Evolutionary conservation across 2,329 filamentous ascomycete species (phyloP).

Genomic region (Metarhizium guizhouense): DNA sequence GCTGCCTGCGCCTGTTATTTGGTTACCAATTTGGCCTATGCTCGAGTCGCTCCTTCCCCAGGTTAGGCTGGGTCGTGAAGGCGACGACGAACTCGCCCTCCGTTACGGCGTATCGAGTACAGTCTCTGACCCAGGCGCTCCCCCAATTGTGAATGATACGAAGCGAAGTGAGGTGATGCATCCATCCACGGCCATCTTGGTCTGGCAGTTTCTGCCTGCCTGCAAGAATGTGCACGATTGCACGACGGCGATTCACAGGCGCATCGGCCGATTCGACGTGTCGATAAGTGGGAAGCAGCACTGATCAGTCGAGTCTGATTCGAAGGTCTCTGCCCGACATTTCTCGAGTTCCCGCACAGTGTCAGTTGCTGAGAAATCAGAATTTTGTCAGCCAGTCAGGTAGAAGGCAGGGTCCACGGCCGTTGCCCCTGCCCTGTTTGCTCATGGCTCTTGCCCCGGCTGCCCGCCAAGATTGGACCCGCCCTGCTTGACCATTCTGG

Average conservation of each 20-base stretch:
- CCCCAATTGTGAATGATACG: too few species aligned
- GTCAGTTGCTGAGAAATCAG: not conserved
- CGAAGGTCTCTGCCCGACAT: not conserved
- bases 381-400: slow-evolving; percentile 1
- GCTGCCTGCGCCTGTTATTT: too few species aligned
- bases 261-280: slow-evolving; percentile 1
- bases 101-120: too few species aligned
- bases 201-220: not conserved
- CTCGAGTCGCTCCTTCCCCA: too few species aligned
- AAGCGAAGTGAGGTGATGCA: too few species aligned
- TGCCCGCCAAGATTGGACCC: not conserved
- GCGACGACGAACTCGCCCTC: too few species aligned
- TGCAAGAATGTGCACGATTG: not conserved
- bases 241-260: slow-evolving; percentile 1
- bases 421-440: slow-evolving; percentile 2
- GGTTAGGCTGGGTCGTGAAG: too few species aligned
- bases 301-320: not conserved
- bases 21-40: too few species aligned
- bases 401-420: not conserved
- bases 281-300: not conserved
- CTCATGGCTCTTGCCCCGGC: not conserved
- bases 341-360: slow-evolving; percentile 5
- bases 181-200: too few species aligned
- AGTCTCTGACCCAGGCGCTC: too few species aligned
- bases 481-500: not conserved